These are phyloP conservation scores for Fusarium cicatricum DNA, from an alignment of 2,329 filamentous ascomycete species.

Conservation along the genomic window DNA sequence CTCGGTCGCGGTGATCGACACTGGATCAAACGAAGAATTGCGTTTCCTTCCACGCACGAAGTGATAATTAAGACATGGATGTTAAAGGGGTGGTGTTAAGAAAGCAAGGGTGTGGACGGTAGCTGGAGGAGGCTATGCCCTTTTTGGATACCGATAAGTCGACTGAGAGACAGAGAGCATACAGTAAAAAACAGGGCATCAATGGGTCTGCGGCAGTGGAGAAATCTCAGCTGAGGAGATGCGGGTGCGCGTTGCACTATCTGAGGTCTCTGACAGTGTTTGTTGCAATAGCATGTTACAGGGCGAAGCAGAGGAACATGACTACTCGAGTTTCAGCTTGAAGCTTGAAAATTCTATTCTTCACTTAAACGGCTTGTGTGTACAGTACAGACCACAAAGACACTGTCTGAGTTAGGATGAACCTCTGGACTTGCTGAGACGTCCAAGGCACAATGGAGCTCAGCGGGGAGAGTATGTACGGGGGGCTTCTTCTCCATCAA, in stretches of 20 bases:
- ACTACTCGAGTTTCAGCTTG: too few relatives aligned
- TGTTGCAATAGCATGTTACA: slow-evolving; percentile 3
- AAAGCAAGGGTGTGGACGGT: background rate
- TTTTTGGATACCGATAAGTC: slow-evolving; percentile 21
- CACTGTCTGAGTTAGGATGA: too few relatives aligned
- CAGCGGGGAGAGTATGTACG: background rate
- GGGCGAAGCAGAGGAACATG: background rate
- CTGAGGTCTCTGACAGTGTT: background rate
- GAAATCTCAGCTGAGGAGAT: slow-evolving; percentile 2
- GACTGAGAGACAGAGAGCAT: background rate
- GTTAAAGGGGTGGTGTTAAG: background rate
- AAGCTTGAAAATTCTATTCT: too few relatives aligned
- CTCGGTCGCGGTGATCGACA: slow-evolving; percentile 7
- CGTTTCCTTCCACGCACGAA: background rate
- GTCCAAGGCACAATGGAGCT: too few relatives aligned
- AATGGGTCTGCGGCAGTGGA: background rate
- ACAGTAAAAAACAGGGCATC: background rate
- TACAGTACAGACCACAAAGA: too few relatives aligned
- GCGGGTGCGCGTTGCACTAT: background rate
- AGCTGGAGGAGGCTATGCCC: slow-evolving; percentile 2
- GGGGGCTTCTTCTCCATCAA: background rate
- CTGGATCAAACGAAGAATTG: background rate
- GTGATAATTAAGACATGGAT: background rate
- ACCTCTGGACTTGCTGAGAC: too few relatives aligned
- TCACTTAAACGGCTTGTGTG: too few relatives aligned